Evolutionary conservation across 805 yeast genomes (phyloP).

Genomic region (Kazachstania africana): DNA sequence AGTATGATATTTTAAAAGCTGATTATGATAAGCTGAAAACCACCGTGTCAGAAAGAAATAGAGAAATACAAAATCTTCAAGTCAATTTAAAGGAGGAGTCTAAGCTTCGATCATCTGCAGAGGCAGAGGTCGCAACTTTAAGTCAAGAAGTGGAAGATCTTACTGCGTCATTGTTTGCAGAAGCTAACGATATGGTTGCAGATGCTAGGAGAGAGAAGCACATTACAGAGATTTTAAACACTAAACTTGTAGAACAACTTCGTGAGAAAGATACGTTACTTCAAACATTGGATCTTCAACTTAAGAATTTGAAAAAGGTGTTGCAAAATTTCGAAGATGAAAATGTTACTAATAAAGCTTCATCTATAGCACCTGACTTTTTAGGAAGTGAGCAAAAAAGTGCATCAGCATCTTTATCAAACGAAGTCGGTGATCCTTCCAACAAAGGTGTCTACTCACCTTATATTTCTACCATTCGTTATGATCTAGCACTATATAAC

Average conservation of each 20-base stretch:
- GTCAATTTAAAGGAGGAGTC: conserved; percentile 21
- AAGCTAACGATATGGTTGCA: conserved; percentile 78
- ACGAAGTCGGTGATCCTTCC: conserved; percentile 2
- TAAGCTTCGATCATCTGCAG: conserved; percentile 37
- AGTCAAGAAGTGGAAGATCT: conserved; percentile 71
- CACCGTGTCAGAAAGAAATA: conserved; percentile 9
- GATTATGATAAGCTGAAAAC: conserved; percentile 25
- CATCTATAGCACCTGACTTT: conserved; percentile 6
- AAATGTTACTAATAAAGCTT: conserved; percentile 3
- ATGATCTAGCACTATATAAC: conserved; percentile 28
- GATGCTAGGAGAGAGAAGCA: conserved; percentile 61
- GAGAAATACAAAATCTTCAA: conserved; percentile 25
- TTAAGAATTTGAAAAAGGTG: conserved; percentile 50
- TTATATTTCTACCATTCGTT: conserved; percentile 30
- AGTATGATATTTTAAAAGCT: conserved; percentile 25
- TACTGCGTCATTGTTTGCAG: conserved; percentile 64
- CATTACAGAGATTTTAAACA: conserved; percentile 46
- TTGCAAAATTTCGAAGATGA: conserved; percentile 39
- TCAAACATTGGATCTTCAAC: conserved; percentile 53
- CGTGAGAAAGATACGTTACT: conserved; percentile 61
- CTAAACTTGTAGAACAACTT: conserved; percentile 39
- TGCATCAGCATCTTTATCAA: conserved; percentile 14
- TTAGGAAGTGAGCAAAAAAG: conserved; percentile 7
- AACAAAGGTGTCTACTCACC: conserved; percentile 29
- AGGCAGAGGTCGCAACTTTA: conserved; percentile 45